Evolutionary conservation across 176 grass and related monocot genomes (phyloP), one percentile per base, ranked within the genome.

Genomic region (Rhynchospora pubera): DNA sequence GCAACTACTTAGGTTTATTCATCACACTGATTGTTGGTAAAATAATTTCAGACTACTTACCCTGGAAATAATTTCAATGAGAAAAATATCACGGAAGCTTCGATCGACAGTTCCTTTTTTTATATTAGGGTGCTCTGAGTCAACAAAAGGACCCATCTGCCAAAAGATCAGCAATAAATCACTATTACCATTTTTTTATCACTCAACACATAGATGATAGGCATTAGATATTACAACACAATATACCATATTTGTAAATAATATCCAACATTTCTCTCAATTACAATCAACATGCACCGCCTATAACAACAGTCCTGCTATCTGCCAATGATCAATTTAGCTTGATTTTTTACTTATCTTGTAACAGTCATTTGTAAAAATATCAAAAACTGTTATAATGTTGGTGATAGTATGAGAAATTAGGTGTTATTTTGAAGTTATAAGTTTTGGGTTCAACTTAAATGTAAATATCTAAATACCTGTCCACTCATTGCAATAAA

Each of bases 141-240:
- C 95, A 62, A 98, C 87, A 91, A 98, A 98, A n/a, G 95, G 95
- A 48, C 95, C 95, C 92, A 98, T 93, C 95, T 98, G 79, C 18
- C 28, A 77, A 77, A 79, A n/a, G n/a, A n/a, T n/a, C n/a, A n/a
- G n/a, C n/a, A n/a, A 26, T 26, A 50, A 50, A 51, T 73, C 45
- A 73, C 45, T 5, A 51, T 73, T 73, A 48, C n/a, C 7, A 14
- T 13, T 48, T 15, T 74, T 5, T 1, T 3, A 75, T 53, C 71
- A 75, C 11, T 75, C 22, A 75, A 75, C 12, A 30, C 22, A 51
- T 15, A 53, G 22, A 53, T 75, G 6, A 55, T 52, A 53, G 19
- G 23, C 26, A 7, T 53, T 53, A 26, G 22, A 53, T 28, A 28
- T 53, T 55, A 75, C 71, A 75, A 12, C 12, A 75, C 12, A 75